A percentile compares a stretch with the other conserved stretches of the same genome.
Evolutionary conservation across 306 rosid species (phyloP).

Genomic region (Malus sylvestris): DNA sequence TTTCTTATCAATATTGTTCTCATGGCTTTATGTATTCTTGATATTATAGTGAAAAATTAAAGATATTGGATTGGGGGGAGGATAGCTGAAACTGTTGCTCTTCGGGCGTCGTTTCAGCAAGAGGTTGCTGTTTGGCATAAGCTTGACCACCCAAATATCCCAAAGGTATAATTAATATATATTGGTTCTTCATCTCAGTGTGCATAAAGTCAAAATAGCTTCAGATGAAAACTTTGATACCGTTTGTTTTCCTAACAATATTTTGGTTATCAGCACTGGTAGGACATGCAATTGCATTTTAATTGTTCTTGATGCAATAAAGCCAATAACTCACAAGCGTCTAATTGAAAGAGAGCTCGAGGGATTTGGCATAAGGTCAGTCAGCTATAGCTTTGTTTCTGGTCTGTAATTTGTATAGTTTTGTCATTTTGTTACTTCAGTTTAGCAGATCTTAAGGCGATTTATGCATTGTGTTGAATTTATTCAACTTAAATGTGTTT

Average conservation of each 20-base stretch:
- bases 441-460: neutral
- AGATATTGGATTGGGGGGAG: slow-evolving; percentile 51
- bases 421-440: neutral
- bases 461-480: neutral
- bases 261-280: slow-evolving; percentile 34
- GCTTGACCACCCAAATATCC: slow-evolving; percentile 59
- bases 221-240: neutral
- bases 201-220: neutral
- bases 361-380: slow-evolving; percentile 93
- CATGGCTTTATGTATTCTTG: slow-evolving; percentile 4
- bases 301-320: slow-evolving; percentile 96
- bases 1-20: neutral
- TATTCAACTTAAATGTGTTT: too few species aligned
- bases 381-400: slow-evolving; percentile 13
- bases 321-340: slow-evolving; percentile 97
- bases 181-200: neutral
- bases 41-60: slow-evolving; percentile 25
- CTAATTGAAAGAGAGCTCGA: slow-evolving; percentile 94
- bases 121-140: slow-evolving; percentile 63
- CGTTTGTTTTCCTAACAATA: neutral
- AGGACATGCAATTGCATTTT: slow-evolving; percentile 96
- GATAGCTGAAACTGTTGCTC: slow-evolving; percentile 41
- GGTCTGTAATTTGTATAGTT: neutral
- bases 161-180: slow-evolving; percentile 34
- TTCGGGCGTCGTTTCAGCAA: slow-evolving; percentile 43